Percentiles rank a stretch among this genome's conserved stretches.
phyloP scores from a whole-genome alignment of 768 basidiomycete species.

The Leccinum aurantiacum region DNA sequence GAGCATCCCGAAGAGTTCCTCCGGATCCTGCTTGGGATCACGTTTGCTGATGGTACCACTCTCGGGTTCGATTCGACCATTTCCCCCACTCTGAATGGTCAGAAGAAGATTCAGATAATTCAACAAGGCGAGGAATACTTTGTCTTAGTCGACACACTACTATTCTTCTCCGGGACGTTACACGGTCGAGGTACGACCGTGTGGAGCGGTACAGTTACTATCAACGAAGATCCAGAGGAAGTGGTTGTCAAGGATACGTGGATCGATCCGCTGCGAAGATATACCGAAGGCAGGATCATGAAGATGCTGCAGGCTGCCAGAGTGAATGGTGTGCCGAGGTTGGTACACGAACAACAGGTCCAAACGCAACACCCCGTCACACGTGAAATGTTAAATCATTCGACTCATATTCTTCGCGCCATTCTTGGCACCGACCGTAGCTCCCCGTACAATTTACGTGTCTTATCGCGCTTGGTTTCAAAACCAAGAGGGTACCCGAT shows the following conservation, averaged over 20 bases:
- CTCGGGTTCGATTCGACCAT: not conserved
- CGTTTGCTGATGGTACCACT: not conserved
- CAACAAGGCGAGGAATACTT: not conserved
- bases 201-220: not conserved
- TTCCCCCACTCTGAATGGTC: not conserved
- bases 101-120: not conserved
- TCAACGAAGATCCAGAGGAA: not conserved
- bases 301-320: not conserved
- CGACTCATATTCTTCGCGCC: not conserved
- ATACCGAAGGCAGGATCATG: not conserved
- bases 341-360: slow-evolving; percentile 7
- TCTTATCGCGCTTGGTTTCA: not conserved
- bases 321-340: not conserved
- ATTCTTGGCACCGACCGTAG: not conserved
- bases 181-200: slow-evolving; percentile 6
- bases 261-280: slow-evolving; percentile 1
- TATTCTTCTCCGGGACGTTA: not conserved
- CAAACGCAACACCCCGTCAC: not conserved
- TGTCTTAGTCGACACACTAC: not conserved
- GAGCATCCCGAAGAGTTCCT: not conserved
- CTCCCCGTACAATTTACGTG: not conserved
- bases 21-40: not conserved
- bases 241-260: slow-evolving; percentile 9
- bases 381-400: not conserved
- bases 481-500: not conserved